A percentile compares a stretch with the other conserved stretches of the same genome.
Evolutionary conservation across 768 basidiomycete species (phyloP).

Genomic region (Boletus reticuloceps): DNA sequence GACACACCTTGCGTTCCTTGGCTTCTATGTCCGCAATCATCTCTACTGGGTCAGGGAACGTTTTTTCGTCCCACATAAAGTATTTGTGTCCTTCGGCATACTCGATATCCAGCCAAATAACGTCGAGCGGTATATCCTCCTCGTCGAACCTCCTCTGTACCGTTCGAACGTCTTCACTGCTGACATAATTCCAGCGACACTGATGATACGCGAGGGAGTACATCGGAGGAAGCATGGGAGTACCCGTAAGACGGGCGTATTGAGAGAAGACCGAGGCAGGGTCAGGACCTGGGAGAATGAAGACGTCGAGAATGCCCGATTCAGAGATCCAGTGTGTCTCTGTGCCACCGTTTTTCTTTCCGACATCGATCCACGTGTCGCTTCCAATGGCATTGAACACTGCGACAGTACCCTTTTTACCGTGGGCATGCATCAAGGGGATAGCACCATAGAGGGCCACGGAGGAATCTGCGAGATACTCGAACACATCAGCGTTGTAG

Average conservation of each 20-base stretch:
- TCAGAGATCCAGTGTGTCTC: conserved; percentile 98
- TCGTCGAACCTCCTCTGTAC: conserved; percentile 91
- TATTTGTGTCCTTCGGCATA: conserved; percentile 94
- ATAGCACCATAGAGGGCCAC: conserved; percentile 90
- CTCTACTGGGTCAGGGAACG: conserved; percentile 90
- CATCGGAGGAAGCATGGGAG: conserved; percentile 81
- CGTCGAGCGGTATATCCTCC: conserved; percentile 92
- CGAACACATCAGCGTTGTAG: conserved; percentile 95
- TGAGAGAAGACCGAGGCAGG: conserved; percentile 81
- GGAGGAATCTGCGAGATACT: conserved; percentile 80
- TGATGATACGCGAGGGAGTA: conserved; percentile 96
- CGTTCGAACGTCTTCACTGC: conserved; percentile 79
- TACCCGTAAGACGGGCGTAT: conserved; percentile 82
- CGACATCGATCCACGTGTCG: conserved; percentile 94
- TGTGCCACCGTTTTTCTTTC: conserved; percentile 54
- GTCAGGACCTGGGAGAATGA: conserved; percentile 90
- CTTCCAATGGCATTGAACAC: conserved; percentile 86
- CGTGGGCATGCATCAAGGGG: conserved; percentile 92
- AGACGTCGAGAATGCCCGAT: conserved; percentile 92
- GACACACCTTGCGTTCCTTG: conserved; percentile 73
- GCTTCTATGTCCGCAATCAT: conserved; percentile 91
- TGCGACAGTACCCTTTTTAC: conserved; percentile 81
- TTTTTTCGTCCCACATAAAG: conserved; percentile 93
- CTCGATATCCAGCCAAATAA: conserved; percentile 97
- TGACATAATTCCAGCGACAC: conserved; percentile 97